Conservation (phyloP, 805 yeast species). For the Wickerhamomyces subpelliculosus region DNA sequence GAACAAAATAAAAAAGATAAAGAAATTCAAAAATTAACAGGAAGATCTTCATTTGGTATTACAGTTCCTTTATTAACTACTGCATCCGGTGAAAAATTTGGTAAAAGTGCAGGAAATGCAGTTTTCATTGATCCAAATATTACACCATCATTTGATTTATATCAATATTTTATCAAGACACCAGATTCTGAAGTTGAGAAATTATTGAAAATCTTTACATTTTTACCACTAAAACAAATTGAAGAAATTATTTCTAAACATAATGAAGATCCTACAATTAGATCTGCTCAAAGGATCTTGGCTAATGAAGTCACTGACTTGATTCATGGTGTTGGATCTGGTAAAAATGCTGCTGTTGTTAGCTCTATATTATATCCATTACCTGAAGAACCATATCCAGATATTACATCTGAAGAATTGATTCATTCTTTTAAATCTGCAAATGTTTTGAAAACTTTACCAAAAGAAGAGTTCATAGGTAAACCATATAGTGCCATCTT, state of each 20-base stretch:
- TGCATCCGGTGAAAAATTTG: slow-evolving; percentile 86
- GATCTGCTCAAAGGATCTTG: slow-evolving; percentile 68
- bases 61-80: slow-evolving; percentile 90
- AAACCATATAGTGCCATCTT: slow-evolving; percentile 47
- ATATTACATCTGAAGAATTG: slow-evolving; percentile 42
- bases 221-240: slow-evolving; percentile 61
- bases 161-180: slow-evolving; percentile 76
- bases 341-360: slow-evolving; percentile 58
- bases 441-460: slow-evolving; percentile 38
- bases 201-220: slow-evolving; percentile 70
- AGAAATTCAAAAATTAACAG: slow-evolving; percentile 6
- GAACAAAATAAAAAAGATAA: slow-evolving; percentile 17
- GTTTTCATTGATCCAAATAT: slow-evolving; percentile 71
- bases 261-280: slow-evolving; percentile 45
- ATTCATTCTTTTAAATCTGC: slow-evolving; percentile 52
- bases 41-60: slow-evolving; percentile 51
- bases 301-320: slow-evolving; percentile 85
- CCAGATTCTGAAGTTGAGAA: slow-evolving; percentile 70
- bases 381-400: slow-evolving; percentile 41
- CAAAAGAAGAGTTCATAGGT: slow-evolving; percentile 28
- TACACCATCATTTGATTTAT: slow-evolving; percentile 76
- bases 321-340: slow-evolving; percentile 76
- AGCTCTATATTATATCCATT: slow-evolving; percentile 63
- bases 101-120: slow-evolving; percentile 96
- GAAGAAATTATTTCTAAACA: slow-evolving; percentile 48